phyloP scores from a whole-genome alignment of 768 basidiomycete genomes.

The Xanthoconium stramineum region DNA sequence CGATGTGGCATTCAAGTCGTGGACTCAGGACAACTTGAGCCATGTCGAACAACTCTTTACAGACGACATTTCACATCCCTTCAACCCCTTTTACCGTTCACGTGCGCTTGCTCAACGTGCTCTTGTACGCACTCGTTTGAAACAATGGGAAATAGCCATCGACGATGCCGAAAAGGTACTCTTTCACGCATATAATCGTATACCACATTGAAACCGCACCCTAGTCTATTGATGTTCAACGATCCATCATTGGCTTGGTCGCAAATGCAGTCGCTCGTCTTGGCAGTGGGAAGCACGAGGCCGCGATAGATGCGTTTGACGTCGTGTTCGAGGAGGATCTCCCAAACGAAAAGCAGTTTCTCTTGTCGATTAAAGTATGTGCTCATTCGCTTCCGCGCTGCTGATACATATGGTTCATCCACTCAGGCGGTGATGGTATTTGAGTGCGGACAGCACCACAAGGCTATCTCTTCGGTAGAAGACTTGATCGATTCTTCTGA shows the following conservation, averaged over 20 bases:
- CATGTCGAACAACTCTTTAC: neutral
- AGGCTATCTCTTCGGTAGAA: no score
- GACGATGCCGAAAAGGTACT: neutral
- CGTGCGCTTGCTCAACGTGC: conserved; percentile 1
- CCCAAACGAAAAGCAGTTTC: neutral
- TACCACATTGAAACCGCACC: no score
- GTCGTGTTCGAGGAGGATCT: neutral
- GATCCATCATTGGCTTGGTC: no score
- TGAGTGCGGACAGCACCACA: no score
- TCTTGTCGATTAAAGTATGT: conserved; percentile 11
- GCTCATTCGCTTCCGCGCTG: neutral
- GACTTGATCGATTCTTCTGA: neutral
- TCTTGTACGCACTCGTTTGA: neutral
- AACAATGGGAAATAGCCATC: neutral
- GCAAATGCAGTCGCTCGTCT: no score
- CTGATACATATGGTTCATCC: neutral
- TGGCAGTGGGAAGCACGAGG: neutral
- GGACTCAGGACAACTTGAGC: no score
- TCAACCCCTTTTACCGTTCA: neutral
- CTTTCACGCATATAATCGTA: accelerated
- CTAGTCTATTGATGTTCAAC: no score
- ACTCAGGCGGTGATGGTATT: neutral
- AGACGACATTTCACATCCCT: neutral
- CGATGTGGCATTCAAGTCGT: no score
- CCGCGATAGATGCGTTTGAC: neutral